Conservation (phyloP, 2,329 filamentous ascomycete genomes). For the Diplodia seriata region DNA sequence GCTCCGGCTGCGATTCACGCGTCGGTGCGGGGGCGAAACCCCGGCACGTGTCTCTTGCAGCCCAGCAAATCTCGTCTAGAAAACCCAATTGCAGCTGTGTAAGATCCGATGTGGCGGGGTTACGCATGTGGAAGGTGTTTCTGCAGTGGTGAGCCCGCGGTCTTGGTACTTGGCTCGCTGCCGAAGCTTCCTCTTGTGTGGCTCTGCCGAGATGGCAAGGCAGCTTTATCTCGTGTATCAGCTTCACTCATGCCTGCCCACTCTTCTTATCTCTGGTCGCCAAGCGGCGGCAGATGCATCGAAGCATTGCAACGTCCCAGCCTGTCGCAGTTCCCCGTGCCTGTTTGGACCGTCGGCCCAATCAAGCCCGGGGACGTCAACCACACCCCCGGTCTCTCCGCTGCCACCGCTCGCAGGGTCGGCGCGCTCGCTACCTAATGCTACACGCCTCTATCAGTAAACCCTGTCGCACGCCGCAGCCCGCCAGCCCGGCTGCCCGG, state of each 20-base stretch:
- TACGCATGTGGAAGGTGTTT: conserved; percentile 24
- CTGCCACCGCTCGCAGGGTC: not conserved
- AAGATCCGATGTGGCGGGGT: not conserved
- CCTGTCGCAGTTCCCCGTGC: conserved; percentile 14
- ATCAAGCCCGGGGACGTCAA: not conserved
- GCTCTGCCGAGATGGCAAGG: conserved; percentile 12
- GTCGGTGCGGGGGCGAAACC: conserved; percentile 13
- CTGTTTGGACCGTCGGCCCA: conserved; percentile 1
- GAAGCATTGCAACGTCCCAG: conserved; percentile 20
- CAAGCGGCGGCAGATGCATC: not conserved
- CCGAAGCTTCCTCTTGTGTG: conserved; percentile 23
- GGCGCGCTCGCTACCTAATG: conserved; percentile 3
- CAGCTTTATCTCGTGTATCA: conserved; percentile 28
- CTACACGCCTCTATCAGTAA: conserved; percentile 22
- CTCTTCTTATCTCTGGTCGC: conserved; percentile 22
- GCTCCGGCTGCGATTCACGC: conserved; percentile 2
- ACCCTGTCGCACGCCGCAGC: conserved; percentile 13
- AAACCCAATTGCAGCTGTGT: not conserved
- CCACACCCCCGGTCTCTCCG: not conserved
- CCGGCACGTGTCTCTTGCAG: not conserved
- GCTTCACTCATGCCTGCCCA: conserved; percentile 22
- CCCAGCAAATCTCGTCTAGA: not conserved
- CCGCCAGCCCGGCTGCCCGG: conserved; percentile 11
- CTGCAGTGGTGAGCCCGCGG: conserved; percentile 2
- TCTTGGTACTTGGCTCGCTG: conserved; percentile 26